phyloP scores from a whole-genome alignment of 805 yeast species.

The Komagataella pastoris region DNA sequence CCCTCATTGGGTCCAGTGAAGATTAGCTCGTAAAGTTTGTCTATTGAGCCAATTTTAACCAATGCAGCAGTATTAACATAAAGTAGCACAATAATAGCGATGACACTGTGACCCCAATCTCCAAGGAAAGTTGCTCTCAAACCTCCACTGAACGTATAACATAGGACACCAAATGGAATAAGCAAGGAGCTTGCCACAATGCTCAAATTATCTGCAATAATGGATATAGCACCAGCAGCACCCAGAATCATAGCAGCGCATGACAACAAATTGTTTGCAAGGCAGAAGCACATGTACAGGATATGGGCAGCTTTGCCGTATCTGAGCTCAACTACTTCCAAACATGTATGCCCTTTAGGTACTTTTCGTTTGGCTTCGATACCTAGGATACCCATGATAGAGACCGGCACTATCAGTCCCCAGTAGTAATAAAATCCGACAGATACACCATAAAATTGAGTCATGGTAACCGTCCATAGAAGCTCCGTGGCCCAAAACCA shows the following conservation, averaged over 20 bases:
- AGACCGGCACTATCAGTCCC: constrained; percentile 14
- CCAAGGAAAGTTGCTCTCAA: constrained; percentile 20
- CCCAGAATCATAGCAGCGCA: constrained; percentile 7
- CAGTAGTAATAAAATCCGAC: constrained; percentile 12
- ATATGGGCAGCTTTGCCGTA: constrained; percentile 18
- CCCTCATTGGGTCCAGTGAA: constrained; percentile 5
- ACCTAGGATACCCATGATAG: constrained; percentile 15
- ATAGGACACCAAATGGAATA: constrained; percentile 15
- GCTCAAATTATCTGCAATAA: constrained; percentile 11
- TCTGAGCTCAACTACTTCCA: constrained; percentile 16
- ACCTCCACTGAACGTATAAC: constrained; percentile 20
- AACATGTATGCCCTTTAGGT: constrained; percentile 14
- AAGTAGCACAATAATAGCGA: constrained; percentile 17
- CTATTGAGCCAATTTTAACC: constrained; percentile 16
- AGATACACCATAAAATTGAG: constrained; percentile 1
- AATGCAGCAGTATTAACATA: constrained; percentile 16
- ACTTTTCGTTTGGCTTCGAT: constrained; percentile 15
- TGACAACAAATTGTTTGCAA: constrained; percentile 10
- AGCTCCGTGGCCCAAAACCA: constrained; percentile 18
- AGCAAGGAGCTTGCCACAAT: constrained; percentile 12
- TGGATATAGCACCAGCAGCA: constrained; percentile 10
- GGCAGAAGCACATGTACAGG: constrained; percentile 13
- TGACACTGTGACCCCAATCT: constrained; percentile 19
- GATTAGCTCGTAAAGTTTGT: constrained; percentile 14
- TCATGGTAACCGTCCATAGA: constrained; percentile 10